Evolutionary conservation across 768 basidiomycete species (phyloP).

Genomic region (Mycena rebaudengoi): DNA sequence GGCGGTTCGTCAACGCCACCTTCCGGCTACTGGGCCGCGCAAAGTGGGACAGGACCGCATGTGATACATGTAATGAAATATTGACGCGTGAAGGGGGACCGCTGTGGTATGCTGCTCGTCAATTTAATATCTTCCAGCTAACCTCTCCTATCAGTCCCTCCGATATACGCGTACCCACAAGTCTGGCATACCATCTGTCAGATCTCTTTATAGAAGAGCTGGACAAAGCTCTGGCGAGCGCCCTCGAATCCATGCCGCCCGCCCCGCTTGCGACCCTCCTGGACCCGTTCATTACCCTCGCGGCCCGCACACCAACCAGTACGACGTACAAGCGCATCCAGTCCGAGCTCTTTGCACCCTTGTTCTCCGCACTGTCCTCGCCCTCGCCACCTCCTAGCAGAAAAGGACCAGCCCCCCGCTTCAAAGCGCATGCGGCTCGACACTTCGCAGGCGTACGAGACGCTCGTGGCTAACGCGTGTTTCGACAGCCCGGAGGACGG

Average conservation of each 20-base stretch:
- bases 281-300: slow-evolving; percentile 75
- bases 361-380: slow-evolving; percentile 62
- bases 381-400: slow-evolving; percentile 34
- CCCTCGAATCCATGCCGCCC: slow-evolving; percentile 38
- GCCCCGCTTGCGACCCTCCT: slow-evolving; percentile 65
- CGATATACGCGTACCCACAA: slow-evolving; percentile 77
- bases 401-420: slow-evolving; percentile 50
- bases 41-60: slow-evolving; percentile 68
- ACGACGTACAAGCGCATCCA: slow-evolving; percentile 80
- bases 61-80: slow-evolving; percentile 74
- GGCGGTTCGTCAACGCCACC: slow-evolving; percentile 86
- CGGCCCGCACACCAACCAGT: slow-evolving; percentile 70
- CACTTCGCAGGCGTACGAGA: slow-evolving; percentile 46
- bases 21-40: slow-evolving; percentile 80
- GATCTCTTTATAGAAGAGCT: slow-evolving; percentile 94
- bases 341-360: slow-evolving; percentile 71
- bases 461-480: slow-evolving; percentile 65
- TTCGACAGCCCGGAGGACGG: slow-evolving; percentile 52
- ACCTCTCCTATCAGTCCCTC: slow-evolving; percentile 55
- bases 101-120: slow-evolving; percentile 66
- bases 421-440: slow-evolving; percentile 57
- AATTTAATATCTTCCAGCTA: background rate
- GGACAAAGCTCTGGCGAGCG: slow-evolving; percentile 63
- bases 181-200: slow-evolving; percentile 85
- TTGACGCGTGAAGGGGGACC: slow-evolving; percentile 78